These are phyloP conservation scores for Pseudocercospora pini-densiflorae DNA, from an alignment of 2,329 filamentous ascomycete species.

Conservation along the genomic window DNA sequence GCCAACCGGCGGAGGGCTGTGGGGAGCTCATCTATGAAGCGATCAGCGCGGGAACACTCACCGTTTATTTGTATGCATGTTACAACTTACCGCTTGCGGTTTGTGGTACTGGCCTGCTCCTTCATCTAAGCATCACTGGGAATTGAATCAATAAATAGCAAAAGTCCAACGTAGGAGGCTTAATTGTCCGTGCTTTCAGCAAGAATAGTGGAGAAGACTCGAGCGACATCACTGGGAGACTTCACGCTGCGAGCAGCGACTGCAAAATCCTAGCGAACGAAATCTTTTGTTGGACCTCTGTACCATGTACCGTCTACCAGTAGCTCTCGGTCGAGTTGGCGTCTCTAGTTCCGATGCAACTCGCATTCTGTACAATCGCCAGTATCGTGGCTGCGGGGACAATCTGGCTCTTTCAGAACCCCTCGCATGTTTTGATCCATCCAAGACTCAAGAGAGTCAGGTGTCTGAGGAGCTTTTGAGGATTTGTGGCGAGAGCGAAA, in stretches of 20 bases:
- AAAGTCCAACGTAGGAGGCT: not conserved
- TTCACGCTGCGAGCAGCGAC: not conserved
- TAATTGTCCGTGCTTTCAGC: not conserved
- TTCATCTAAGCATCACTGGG: too few species aligned
- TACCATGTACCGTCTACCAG: not conserved
- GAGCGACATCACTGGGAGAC: not conserved
- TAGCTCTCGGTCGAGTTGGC: not conserved
- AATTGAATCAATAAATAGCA: not conserved
- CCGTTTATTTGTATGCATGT: not conserved
- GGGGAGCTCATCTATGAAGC: not conserved
- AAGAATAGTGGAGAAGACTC: not conserved
- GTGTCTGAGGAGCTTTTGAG: not conserved
- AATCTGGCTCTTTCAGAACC: not conserved
- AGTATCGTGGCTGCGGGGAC: not conserved
- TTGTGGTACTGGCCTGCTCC: not conserved
- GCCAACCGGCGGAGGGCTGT: not conserved
- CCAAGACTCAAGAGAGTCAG: not conserved
- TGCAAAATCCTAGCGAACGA: not conserved
- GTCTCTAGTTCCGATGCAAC: not conserved
- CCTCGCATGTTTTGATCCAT: not conserved
- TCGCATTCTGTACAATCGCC: not conserved
- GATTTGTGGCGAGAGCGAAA: not conserved
- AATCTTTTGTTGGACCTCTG: not conserved
- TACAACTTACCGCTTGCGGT: not conserved
- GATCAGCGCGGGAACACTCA: not conserved